These are phyloP conservation scores for Escovopsis sp. DNA, from an alignment of 2,329 filamentous ascomycete species.

Conservation along the genomic window DNA sequence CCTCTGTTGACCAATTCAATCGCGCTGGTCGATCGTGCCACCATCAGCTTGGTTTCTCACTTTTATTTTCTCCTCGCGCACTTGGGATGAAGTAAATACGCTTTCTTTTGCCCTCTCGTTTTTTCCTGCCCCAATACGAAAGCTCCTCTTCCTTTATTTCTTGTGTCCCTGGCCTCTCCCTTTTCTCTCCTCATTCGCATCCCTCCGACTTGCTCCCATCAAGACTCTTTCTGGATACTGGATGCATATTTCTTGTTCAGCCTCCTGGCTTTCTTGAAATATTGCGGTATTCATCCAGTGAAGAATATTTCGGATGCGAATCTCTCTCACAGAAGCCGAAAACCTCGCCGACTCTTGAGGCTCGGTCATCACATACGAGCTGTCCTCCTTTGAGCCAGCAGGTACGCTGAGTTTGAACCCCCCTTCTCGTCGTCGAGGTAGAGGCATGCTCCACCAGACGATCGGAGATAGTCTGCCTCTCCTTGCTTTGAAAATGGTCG, in stretches of 20 bases:
- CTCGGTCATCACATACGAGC: background rate
- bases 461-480: background rate
- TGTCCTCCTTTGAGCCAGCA: too few species aligned
- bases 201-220: too few species aligned
- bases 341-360: too few species aligned
- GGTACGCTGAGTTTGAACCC: background rate
- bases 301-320: background rate
- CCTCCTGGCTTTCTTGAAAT: background rate
- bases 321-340: background rate
- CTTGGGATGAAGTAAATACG: background rate
- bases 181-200: background rate
- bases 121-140: background rate
- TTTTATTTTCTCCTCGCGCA: background rate
- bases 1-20: background rate
- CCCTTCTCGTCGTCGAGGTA: background rate
- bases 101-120: background rate
- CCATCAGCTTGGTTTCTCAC: constrained; percentile 1
- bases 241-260: too few species aligned
- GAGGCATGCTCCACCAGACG: too few species aligned
- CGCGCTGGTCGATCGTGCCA: background rate
- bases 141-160: background rate
- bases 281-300: background rate
- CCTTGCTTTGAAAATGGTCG: background rate
- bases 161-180: background rate
- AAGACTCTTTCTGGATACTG: too few species aligned